Percentiles rank a stretch among this genome's conserved stretches.
Evolutionary conservation across 2,329 filamentous ascomycete species (phyloP).

Genomic region (Hymenoscyphus albidus): DNA sequence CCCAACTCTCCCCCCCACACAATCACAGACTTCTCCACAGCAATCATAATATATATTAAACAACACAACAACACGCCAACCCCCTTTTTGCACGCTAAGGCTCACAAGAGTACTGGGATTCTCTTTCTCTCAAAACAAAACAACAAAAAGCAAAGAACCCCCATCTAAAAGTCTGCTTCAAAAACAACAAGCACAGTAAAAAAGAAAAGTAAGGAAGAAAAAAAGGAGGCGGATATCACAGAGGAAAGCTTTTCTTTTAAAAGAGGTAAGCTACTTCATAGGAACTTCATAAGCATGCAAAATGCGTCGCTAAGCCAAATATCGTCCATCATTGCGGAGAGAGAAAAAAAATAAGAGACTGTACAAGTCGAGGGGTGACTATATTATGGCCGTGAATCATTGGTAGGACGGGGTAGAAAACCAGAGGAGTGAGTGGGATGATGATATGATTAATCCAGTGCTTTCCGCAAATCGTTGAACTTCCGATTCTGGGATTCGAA

Average conservation of each 20-base stretch:
- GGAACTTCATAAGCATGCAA: constrained; percentile 17
- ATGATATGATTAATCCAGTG: constrained; percentile 38
- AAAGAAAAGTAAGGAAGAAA: background rate
- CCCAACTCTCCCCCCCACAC: too few relatives aligned
- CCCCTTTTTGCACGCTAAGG: background rate
- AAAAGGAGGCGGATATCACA: constrained; percentile 18
- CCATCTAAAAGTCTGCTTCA: too few relatives aligned
- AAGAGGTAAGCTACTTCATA: too few relatives aligned
- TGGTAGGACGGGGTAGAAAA: too few relatives aligned
- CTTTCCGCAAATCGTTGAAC: constrained; percentile 68
- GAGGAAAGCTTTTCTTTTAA: background rate
- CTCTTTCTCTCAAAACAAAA: too few relatives aligned
- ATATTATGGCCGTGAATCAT: background rate
- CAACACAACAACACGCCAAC: background rate
- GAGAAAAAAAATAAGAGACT: constrained; percentile 9
- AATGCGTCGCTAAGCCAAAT: constrained; percentile 25
- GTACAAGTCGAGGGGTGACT: constrained; percentile 15
- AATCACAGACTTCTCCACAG: background rate
- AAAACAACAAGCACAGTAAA: background rate
- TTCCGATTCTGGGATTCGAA: constrained; percentile 72
- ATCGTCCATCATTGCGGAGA: constrained; percentile 3
- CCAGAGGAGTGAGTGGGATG: background rate
- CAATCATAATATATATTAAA: background rate
- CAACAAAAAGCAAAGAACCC: too few relatives aligned
- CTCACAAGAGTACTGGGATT: background rate